Evolutionary conservation across 83 land plant species (phyloP).

Genomic region (Picea abies): DNA sequence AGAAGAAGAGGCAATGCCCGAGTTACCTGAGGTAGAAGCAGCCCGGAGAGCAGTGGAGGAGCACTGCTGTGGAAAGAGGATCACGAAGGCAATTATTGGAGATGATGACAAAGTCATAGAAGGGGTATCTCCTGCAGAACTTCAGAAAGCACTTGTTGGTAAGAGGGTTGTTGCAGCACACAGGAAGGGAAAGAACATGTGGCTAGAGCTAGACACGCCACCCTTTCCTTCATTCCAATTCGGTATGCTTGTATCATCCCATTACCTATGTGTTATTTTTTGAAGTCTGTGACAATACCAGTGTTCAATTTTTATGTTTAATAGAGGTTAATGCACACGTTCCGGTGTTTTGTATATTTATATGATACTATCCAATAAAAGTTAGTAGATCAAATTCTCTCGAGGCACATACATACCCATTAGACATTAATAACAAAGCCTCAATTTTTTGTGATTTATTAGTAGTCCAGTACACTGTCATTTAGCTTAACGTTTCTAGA

Average conservation of each 20-base stretch:
- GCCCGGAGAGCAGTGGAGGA: conserved; percentile 85
- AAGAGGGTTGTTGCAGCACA: conserved; percentile 72
- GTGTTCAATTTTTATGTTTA: neutral
- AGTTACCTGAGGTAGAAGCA: conserved; percentile 98
- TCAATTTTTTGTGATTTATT: too few relatives aligned
- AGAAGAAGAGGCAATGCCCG: conserved; percentile 67
- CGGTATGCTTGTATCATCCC: conserved; percentile 45
- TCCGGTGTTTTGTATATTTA: neutral
- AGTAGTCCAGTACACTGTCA: neutral
- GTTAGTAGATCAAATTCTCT: too few relatives aligned
- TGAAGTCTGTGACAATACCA: neutral
- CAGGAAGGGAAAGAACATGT: conserved; percentile 94
- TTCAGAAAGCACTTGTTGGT: conserved; percentile 71
- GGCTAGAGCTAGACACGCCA: conserved; percentile 87
- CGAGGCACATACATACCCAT: neutral
- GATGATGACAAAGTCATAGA: conserved; percentile 85
- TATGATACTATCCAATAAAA: too few relatives aligned
- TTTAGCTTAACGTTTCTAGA: neutral
- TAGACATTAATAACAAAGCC: neutral
- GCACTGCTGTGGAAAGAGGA: conserved; percentile 68
- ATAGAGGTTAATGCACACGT: neutral
- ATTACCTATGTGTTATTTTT: neutral
- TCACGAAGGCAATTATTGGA: conserved; percentile 61
- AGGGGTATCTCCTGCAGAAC: conserved; percentile 59
- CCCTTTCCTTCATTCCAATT: conserved; percentile 97